A percentile compares a stretch with the other conserved stretches of the same genome.
Evolutionary conservation across 2,329 filamentous ascomycete species (phyloP).

Genomic region (Trematosphaeria pertusa): DNA sequence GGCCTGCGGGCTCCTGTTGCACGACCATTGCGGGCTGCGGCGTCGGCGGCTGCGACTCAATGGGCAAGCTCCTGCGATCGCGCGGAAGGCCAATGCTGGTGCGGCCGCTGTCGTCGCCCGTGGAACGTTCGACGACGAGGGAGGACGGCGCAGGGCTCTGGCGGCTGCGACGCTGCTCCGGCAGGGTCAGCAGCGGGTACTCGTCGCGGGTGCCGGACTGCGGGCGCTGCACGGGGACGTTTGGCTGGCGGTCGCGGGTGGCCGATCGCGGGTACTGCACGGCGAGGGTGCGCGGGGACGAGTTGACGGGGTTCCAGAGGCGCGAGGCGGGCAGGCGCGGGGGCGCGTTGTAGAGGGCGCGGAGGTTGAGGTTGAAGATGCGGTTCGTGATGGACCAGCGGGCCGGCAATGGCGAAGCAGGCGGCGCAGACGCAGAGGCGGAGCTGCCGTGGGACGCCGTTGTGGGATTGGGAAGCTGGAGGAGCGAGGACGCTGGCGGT

Average conservation of each 20-base stretch:
- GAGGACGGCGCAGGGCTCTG: constrained; percentile 51
- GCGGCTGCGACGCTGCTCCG: constrained; percentile 63
- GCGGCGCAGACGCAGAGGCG: constrained; percentile 34
- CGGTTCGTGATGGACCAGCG: constrained; percentile 52
- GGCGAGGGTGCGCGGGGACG: constrained; percentile 47
- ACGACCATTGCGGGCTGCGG: constrained; percentile 36
- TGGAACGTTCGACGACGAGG: constrained; percentile 47
- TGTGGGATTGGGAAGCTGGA: constrained; percentile 22
- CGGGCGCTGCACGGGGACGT: constrained; percentile 51
- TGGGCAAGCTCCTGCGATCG: constrained; percentile 35
- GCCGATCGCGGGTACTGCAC: constrained; percentile 22
- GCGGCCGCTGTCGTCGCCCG: constrained; percentile 56
- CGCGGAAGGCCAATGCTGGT: constrained; percentile 61
- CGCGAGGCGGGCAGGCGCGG: constrained; percentile 55
- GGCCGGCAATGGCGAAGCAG: constrained; percentile 35
- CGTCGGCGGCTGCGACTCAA: constrained; percentile 32
- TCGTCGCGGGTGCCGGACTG: constrained; percentile 53
- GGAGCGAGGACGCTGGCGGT: constrained; percentile 5
- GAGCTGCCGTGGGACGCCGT: constrained; percentile 35
- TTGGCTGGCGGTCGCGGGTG: constrained; percentile 42
- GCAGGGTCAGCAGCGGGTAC: constrained; percentile 64
- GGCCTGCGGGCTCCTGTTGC: constrained; percentile 16
- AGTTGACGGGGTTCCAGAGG: constrained; percentile 68
- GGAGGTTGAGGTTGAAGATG: constrained; percentile 48
- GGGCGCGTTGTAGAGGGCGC: constrained; percentile 31